Conservation (phyloP, 306 rosid genomes). For the Cucurbita pepo region DNA sequence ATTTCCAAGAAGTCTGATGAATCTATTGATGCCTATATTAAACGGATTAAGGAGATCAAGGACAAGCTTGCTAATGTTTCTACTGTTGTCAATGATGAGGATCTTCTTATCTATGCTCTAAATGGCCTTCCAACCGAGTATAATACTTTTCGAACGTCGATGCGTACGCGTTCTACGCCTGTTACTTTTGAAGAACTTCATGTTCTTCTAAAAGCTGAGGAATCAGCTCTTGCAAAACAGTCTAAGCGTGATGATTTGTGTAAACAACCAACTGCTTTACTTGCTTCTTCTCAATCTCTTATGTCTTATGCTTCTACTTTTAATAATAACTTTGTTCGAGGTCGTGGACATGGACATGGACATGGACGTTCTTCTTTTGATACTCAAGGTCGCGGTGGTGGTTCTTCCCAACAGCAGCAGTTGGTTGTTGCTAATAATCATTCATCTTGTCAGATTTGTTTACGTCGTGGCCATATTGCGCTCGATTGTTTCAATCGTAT, state of each 20-base stretch:
- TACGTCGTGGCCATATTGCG: background rate
- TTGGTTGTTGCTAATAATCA: background rate
- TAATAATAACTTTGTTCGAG: background rate
- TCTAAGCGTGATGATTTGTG: background rate
- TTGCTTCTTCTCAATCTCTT: background rate
- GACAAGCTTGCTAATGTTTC: background rate
- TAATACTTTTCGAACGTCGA: background rate
- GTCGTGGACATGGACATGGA: background rate
- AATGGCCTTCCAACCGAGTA: background rate
- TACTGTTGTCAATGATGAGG: background rate
- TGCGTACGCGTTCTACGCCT: background rate
- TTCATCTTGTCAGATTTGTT: background rate
- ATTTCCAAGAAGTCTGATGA: background rate
- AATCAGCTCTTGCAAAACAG: background rate
- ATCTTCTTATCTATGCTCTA: constrained; percentile 1
- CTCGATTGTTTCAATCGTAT: background rate
- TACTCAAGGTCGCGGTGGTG: background rate
- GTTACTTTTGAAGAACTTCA: background rate
- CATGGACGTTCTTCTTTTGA: background rate
- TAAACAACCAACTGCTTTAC: background rate
- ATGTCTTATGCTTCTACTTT: background rate
- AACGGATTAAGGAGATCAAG: background rate
- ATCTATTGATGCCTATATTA: background rate
- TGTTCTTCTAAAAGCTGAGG: background rate
- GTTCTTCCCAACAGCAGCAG: background rate